Conservation (phyloP, 106 monocot species). For the Allium cepa region DNA sequence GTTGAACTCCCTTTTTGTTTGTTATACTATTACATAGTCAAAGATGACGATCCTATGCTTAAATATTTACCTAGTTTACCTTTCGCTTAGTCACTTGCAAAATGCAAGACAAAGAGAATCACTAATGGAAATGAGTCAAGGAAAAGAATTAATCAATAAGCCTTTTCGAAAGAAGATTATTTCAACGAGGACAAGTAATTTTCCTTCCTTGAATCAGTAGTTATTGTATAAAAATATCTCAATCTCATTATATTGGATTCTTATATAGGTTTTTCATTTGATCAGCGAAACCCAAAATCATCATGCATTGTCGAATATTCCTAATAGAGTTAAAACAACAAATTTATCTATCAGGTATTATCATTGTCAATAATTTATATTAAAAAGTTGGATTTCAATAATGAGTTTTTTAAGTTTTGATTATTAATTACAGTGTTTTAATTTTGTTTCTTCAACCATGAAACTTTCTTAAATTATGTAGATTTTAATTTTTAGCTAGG, state of each 20-base stretch:
- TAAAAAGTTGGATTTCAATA: too few species aligned
- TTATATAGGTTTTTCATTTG: not conserved
- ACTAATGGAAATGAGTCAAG: constrained; percentile 17
- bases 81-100: constrained; percentile 48
- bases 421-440: too few species aligned
- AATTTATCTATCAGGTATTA: constrained; percentile 33
- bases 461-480: too few species aligned
- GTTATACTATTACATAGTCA: not conserved
- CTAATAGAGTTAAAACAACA: constrained; percentile 31
- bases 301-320: constrained; percentile 13
- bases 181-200: constrained; percentile 89
- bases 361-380: not conserved
- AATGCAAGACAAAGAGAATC: constrained; percentile 28
- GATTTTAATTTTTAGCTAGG: too few species aligned
- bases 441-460: too few species aligned
- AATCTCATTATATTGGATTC: not conserved
- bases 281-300: constrained; percentile 30
- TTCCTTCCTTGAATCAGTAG: not conserved
- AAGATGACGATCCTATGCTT: not conserved
- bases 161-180: constrained; percentile 93
- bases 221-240: not conserved
- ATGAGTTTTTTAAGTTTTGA: too few species aligned
- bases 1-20: constrained; percentile 21
- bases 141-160: constrained; percentile 65
- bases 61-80: not conserved